These are phyloP conservation scores for Fusarium bactridioides DNA, from an alignment of 2,329 filamentous ascomycete species.

Conservation along the genomic window DNA sequence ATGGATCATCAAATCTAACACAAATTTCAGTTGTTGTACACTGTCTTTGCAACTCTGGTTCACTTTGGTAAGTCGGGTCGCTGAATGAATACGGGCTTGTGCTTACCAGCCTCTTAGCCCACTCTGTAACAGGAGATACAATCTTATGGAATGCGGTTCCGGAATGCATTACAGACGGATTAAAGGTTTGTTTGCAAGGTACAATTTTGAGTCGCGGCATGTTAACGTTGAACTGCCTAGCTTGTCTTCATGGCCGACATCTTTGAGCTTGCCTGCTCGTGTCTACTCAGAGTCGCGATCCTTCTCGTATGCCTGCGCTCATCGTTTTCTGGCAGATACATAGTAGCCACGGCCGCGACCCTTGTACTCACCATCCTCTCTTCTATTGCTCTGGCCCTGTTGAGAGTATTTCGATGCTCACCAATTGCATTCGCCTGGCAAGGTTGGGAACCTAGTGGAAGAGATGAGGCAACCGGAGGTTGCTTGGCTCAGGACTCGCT, in stretches of 20 bases:
- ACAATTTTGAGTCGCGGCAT: too few relatives aligned
- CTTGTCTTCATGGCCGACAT: conserved; percentile 43
- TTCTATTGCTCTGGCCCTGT: conserved; percentile 47
- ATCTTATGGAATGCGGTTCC: conserved; percentile 1
- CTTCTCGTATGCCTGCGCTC: conserved; percentile 51
- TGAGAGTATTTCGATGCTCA: conserved; percentile 53
- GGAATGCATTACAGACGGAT: conserved; percentile 12
- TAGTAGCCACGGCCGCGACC: conserved; percentile 45
- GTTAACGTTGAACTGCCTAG: conserved; percentile 30
- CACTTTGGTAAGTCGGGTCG: conserved; percentile 4
- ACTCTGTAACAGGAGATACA: neutral
- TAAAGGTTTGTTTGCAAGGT: conserved; percentile 12
- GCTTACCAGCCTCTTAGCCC: conserved; percentile 14
- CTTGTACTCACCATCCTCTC: conserved; percentile 47
- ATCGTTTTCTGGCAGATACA: conserved; percentile 46
- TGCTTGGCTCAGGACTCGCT: conserved; percentile 42
- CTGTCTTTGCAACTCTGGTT: conserved; percentile 22
- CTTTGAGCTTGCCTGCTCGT: conserved; percentile 50
- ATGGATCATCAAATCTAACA: neutral
- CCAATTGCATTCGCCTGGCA: conserved; percentile 48
- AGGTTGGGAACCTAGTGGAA: conserved; percentile 26
- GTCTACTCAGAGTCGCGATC: conserved; percentile 51
- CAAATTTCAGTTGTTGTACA: conserved; percentile 35
- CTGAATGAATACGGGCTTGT: neutral
- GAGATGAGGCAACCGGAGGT: neutral